Evolutionary conservation across 2,329 filamentous ascomycete species (phyloP).

Genomic region (Fusarium brachygibbosum): DNA sequence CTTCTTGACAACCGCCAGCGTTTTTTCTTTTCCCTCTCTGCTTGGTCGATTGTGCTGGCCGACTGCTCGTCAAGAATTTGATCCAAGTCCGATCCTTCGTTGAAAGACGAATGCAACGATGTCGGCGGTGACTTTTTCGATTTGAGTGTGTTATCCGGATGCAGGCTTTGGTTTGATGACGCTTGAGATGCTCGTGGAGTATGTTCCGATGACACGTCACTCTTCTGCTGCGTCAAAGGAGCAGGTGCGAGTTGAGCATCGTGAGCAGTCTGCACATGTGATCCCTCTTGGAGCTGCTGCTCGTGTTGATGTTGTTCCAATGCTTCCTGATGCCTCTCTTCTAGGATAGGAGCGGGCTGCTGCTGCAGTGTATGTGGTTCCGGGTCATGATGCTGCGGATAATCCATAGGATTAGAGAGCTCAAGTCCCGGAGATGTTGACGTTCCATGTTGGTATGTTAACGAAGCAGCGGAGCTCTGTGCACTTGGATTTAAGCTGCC

Average conservation of each 20-base stretch:
- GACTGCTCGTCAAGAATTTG: constrained; percentile 71
- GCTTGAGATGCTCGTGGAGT: constrained; percentile 63
- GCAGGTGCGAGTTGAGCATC: constrained; percentile 40
- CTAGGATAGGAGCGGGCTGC: constrained; percentile 41
- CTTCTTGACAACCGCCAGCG: constrained; percentile 79
- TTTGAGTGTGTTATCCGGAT: constrained; percentile 66
- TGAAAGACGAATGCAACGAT: constrained; percentile 81
- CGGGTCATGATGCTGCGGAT: constrained; percentile 36
- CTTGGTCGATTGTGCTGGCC: constrained; percentile 56
- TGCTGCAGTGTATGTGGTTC: constrained; percentile 36
- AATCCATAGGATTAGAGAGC: constrained; percentile 62
- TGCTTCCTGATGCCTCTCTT: constrained; percentile 40
- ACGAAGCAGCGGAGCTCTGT: constrained; percentile 87
- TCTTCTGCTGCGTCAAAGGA: constrained; percentile 39
- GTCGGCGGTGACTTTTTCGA: constrained; percentile 80
- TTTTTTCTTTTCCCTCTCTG: constrained; percentile 77
- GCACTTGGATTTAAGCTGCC: constrained; percentile 86
- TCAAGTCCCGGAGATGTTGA: constrained; percentile 65
- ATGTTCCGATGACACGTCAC: constrained; percentile 59
- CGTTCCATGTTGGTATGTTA: constrained; percentile 61
- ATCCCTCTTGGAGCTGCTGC: constrained; percentile 18
- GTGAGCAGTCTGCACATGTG: constrained; percentile 28
- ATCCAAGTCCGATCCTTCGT: constrained; percentile 86
- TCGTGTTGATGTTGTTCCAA: constrained; percentile 35
- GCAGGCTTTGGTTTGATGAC: constrained; percentile 57